These are phyloP conservation scores for Dichotomopilus funicola DNA, from an alignment of 2,329 filamentous ascomycete species.

Conservation along the genomic window DNA sequence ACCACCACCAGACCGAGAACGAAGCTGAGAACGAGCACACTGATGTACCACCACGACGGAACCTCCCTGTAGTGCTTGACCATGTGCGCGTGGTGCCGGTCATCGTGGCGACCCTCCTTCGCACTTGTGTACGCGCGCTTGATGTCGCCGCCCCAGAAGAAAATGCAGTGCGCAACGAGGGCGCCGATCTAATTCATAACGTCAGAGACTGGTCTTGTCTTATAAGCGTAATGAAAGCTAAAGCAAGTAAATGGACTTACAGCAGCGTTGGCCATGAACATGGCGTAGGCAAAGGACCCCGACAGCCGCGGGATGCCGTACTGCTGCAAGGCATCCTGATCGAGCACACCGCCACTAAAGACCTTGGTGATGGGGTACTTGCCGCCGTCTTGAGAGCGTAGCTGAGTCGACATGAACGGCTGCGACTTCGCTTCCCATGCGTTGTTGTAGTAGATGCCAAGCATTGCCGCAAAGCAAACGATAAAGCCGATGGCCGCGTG, in stretches of 20 bases:
- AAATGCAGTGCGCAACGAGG: slow-evolving; percentile 42
- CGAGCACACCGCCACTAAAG: slow-evolving; percentile 36
- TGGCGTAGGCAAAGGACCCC: slow-evolving; percentile 44
- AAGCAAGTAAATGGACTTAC: slow-evolving; percentile 30
- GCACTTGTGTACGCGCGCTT: slow-evolving; percentile 41
- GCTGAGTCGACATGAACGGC: slow-evolving; percentile 50
- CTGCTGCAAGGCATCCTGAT: slow-evolving; percentile 34
- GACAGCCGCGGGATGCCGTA: slow-evolving; percentile 43
- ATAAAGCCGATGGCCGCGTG: slow-evolving; percentile 42
- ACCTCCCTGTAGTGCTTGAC: slow-evolving; percentile 45
- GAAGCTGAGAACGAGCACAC: slow-evolving; percentile 38
- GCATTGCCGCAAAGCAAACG: slow-evolving; percentile 44
- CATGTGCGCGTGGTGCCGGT: slow-evolving; percentile 49
- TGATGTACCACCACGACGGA: slow-evolving; percentile 42
- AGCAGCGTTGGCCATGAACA: slow-evolving; percentile 53
- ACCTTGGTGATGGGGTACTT: slow-evolving; percentile 36
- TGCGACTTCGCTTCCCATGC: slow-evolving; percentile 39
- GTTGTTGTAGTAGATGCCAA: slow-evolving; percentile 46
- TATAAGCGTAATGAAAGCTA: too few species aligned
- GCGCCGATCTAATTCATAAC: slow-evolving; percentile 43
- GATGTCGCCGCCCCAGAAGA: slow-evolving; percentile 53
- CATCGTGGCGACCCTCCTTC: slow-evolving; percentile 36
- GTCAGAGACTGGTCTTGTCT: not conserved
- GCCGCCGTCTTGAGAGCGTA: slow-evolving; percentile 35
- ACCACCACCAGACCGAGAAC: slow-evolving; percentile 42